Base-by-base conservation (phyloP, 805 yeast genomes). In the Zygoascus biomembranicola region DNA sequence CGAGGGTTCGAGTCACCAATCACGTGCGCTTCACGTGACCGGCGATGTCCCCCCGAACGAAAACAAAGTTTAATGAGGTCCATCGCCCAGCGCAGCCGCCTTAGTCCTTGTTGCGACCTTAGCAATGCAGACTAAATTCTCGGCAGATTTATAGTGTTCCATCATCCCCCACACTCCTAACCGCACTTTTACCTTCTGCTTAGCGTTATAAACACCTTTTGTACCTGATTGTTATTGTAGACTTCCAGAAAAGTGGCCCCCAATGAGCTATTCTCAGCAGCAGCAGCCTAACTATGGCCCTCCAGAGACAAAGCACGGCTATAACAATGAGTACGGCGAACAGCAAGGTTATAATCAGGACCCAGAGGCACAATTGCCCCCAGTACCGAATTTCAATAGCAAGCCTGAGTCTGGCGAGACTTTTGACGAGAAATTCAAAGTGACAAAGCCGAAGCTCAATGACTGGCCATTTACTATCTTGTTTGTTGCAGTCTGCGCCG, bases 371-470 rank as follows among this genome's bases (percentile, higher is more conserved):
- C 49, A 46, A 19, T 52, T 54, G 19, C 54, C 57, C 18, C 50
- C 56, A 51, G 59, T 56, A 8, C 59, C 56, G 2, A 47, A 57
- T 42, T 58, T 53, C 42, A 31, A 53, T n/a, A 55, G 60, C 37
- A 63, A 63, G 49, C 66, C 66, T 8, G 57, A 54, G n/a, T 47
- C 61, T 14, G 77, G 74, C 2, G 70, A 69, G 31, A 71, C 76
- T 5, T 88, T 82, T 64, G 87, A 82, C 32, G 81, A 87, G 48
- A 78, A 84, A 1, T 89, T 89, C 68, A 79, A 81, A 57, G 75
- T 87, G 31, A 77, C 75, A 32, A 76, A 74, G 61, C 89, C 90
- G 1, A 77, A 71, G 55, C 79, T 74, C 69, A 82, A 89, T 62
- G 96, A 89, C 67, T 48, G 57, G 31, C 77, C 83, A 77, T 75